Evolutionary conservation across 768 basidiomycete genomes (phyloP), one percentile per base, ranked within the genome.

Genomic region (Strobilomyces dryophilus): DNA sequence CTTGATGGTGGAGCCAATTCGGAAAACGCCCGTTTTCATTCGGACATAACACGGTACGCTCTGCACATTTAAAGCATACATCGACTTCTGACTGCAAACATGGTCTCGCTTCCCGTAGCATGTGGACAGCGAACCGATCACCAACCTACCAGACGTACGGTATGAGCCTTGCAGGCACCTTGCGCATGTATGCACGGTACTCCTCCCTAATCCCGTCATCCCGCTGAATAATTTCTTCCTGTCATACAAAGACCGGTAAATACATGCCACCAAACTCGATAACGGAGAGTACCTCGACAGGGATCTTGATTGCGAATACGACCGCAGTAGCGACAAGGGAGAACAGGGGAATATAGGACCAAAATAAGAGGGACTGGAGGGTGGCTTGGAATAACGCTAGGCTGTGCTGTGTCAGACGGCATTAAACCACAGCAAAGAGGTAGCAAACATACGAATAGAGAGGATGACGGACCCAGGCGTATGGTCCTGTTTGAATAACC

Each of bases 381-480:
- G 15, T 8, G 5, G 40, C 12, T 26, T 58, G 53, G 2, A 39
- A 4, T 29, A 55, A 1, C 18, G 44, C 10, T 8, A 43, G n/a
- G 10, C 52, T 60, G n/a, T 5, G 34, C 27, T 43, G 1, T 2
- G 47, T 49, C 17, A 42, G 37, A 29, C 9, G 9, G 5, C 29
- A 9, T 9, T 9, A 29, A 29, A 29, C 9, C 29, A 29, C 4
- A 29, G 29, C 29, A 6, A 29, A 7, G 29, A 9, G 1, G 8
- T 29, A 9, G 29, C 29, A 29, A 9, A 8, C 58, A 14, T 20
- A 61, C 59, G 24, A 4, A 21, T 61, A 61, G 24, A 57, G 18
- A 1, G 59, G 59, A 27, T 57, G 59, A 14, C 54, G 54, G 5
- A 57, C 49, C 41, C 44, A 45, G n/a, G 60, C 55, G 12, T 57